Conservation (phyloP, 2,329 filamentous ascomycete species). For the Colletotrichum chrysophilum region DNA sequence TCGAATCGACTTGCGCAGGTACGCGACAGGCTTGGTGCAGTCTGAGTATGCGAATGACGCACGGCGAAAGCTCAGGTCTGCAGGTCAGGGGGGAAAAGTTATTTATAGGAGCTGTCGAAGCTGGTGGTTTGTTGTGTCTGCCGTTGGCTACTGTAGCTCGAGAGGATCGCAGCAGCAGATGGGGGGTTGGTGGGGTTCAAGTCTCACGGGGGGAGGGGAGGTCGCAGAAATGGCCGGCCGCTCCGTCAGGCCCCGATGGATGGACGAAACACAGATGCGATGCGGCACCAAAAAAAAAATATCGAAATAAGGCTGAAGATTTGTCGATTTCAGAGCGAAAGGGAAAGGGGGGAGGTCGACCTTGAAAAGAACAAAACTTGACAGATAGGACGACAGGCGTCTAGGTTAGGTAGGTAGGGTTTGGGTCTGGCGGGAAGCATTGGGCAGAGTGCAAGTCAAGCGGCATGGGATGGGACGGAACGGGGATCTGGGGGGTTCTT, state of each 20-base stretch:
- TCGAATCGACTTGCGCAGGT: conserved; percentile 23
- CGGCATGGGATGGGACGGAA: conserved; percentile 6
- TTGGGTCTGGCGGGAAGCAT: conserved; percentile 5
- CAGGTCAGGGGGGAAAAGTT: conserved; percentile 21
- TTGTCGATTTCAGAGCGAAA: not conserved
- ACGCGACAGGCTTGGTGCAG: conserved; percentile 21
- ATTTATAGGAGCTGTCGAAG: conserved; percentile 28
- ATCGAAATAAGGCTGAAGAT: not conserved
- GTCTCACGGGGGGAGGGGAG: conserved; percentile 6
- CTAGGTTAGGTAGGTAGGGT: conserved; percentile 6
- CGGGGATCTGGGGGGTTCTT: conserved; percentile 6
- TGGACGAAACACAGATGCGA: conserved; percentile 3
- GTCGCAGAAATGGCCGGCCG: conserved; percentile 21
- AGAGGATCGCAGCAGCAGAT: conserved; percentile 16
- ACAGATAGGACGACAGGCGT: conserved; percentile 9
- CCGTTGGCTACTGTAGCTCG: conserved; percentile 6
- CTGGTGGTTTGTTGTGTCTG: conserved; percentile 17
- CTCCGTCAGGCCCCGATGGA: not conserved
- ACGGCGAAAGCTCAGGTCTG: conserved; percentile 13
- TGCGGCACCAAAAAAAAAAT: conserved; percentile 1
- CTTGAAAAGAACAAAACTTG: conserved; percentile 9
- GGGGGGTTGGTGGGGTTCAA: conserved; percentile 21
- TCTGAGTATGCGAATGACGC: conserved; percentile 10
- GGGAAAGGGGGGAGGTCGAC: not conserved
- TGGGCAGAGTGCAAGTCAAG: not conserved